Base-by-base conservation (phyloP, 176 grass and related monocot genomes). In the Hordeum vulgare region DNA sequence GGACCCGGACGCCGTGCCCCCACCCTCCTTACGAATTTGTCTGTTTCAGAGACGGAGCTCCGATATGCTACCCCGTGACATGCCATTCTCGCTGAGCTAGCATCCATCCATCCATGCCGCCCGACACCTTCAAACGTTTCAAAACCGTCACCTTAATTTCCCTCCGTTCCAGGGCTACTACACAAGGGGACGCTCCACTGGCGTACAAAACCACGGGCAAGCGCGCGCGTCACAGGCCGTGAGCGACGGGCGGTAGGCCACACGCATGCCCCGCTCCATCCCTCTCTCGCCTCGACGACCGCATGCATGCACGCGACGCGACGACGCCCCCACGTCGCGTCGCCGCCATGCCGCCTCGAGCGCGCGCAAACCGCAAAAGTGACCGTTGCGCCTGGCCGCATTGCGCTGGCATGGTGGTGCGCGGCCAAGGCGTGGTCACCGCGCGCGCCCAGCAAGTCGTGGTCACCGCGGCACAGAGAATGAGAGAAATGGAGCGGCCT, bases 61-160 rank as follows among this genome's bases (percentile, higher is more conserved):
- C 17, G 81, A 33, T 73, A 33, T 65, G 39, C 58, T 59, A 51
- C 58, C 53, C 66, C 44, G 17, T 9, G 68, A 84, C 51, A 39
- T 70, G 87, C 71, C 87, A 71, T 78, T 86, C 78, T 86, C 58
- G 75, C 11, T 20, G 10, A 65, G 68, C 61, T 56, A 44, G 51
- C 56, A 58, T n/a, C 3, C 40, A 44, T 34, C 8, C 31, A 68
- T 44, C 21, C 15, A 1, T 10, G 37, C 42, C 54, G 40, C 29
- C 88, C 64, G 78, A 34, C 78, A 70, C 9, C 26, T 33, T 29
- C 63, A 66, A 90, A 86, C 88, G 73, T 90, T 65, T 62, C 64
- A 71, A 81, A 86, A 71, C 44, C 41, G 64, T 69, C 63, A 33
- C 51, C 6, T 21, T n/a, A n/a, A n/a, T n/a, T n/a, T 40, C 23